Evolutionary conservation across 495 filamentous ascomycete genomes (phyloP).

Genomic region (Penicillium malachiteum): DNA sequence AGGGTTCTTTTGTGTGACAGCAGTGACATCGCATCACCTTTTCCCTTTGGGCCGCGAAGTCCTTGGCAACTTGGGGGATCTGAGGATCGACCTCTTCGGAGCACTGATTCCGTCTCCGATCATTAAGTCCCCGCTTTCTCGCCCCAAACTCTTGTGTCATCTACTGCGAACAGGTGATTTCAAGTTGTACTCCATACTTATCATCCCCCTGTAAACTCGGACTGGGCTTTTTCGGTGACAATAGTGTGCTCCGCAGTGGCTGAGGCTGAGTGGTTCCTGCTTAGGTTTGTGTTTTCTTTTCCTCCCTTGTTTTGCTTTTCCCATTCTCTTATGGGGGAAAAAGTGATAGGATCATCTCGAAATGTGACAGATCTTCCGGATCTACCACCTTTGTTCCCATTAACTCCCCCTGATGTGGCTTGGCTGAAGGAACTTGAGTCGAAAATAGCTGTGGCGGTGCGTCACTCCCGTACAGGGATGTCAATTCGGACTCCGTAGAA

Average conservation of each 20-base stretch:
- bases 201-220: background rate
- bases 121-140: conserved; percentile 6
- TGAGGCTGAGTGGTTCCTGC: conserved; percentile 7
- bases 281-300: background rate
- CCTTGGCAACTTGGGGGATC: conserved; percentile 15
- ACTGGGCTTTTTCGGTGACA: conserved; percentile 19
- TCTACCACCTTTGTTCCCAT: background rate
- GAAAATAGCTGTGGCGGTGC: conserved; percentile 19
- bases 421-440: conserved; percentile 2
- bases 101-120: conserved; percentile 3
- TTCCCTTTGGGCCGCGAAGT: background rate
- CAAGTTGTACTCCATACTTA: background rate
- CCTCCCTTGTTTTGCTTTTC: background rate
- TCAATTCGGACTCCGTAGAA: background rate
- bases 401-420: conserved; percentile 16
- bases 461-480: conserved; percentile 4
- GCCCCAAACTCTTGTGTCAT: conserved; percentile 7
- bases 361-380: conserved; percentile 18
- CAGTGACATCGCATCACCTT: conserved; percentile 5
- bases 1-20: conserved; percentile 7
- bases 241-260: conserved; percentile 7
- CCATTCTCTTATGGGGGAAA: background rate
- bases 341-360: background rate
- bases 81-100: conserved; percentile 15
- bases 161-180: background rate